Conservation (phyloP, 2,329 filamentous ascomycete genomes). For the Hypoxylon sp. region DNA sequence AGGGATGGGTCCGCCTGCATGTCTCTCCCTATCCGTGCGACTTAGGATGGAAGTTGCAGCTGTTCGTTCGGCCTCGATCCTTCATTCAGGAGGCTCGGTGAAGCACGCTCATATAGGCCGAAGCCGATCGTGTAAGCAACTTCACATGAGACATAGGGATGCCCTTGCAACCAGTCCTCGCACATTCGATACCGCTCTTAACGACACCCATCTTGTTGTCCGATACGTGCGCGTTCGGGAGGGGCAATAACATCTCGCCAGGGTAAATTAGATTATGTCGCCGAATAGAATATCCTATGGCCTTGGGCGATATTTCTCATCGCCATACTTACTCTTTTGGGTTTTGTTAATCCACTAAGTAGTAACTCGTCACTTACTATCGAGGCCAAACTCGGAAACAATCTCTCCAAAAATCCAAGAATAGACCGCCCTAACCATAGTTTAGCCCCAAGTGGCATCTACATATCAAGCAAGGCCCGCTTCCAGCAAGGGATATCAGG, state of each 20-base stretch:
- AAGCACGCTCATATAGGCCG: slow-evolving; percentile 3
- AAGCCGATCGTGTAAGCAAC: slow-evolving; percentile 18
- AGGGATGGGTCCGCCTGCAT: slow-evolving; percentile 37
- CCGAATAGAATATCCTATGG: background rate
- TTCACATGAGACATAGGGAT: slow-evolving; percentile 9
- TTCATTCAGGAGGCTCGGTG: slow-evolving; percentile 30
- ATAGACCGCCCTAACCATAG: slow-evolving; percentile 17
- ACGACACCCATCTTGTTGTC: background rate
- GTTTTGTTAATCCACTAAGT: slow-evolving; percentile 1
- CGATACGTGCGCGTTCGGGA: background rate
- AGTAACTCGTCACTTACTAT: background rate
- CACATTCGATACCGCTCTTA: slow-evolving; percentile 1
- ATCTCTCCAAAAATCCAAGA: slow-evolving; percentile 9
- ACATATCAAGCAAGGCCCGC: slow-evolving; percentile 4
- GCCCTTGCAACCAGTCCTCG: slow-evolving; percentile 6
- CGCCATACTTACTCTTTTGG: background rate
- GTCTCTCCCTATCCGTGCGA: slow-evolving; percentile 46
- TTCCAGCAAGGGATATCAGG: slow-evolving; percentile 6
- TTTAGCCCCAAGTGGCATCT: slow-evolving; percentile 2
- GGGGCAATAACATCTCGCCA: background rate
- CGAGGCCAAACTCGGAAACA: background rate
- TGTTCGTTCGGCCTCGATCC: slow-evolving; percentile 17
- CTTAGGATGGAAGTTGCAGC: slow-evolving; percentile 15
- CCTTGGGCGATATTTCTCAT: background rate
- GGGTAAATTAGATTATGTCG: background rate